phyloP scores from a whole-genome alignment of 495 filamentous ascomycete genomes.

The Talaromyces proteolyticus region DNA sequence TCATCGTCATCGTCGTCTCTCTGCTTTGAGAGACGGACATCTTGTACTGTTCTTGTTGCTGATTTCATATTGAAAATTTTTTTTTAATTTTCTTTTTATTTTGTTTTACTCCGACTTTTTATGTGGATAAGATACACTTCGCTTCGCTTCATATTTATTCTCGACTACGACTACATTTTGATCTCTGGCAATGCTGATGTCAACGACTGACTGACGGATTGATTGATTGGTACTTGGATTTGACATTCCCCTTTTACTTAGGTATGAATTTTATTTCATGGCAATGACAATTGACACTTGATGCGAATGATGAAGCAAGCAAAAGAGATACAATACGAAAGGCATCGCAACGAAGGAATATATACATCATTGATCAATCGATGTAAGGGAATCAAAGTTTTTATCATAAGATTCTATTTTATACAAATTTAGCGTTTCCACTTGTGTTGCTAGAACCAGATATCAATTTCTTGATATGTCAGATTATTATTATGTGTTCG shows the following conservation, averaged over 20 bases:
- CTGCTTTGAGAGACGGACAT: neutral
- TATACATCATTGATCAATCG: neutral
- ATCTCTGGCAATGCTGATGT: neutral
- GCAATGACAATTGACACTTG: too few species aligned
- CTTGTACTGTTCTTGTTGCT: neutral
- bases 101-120: neutral
- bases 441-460: too few species aligned
- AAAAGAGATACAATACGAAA: too few species aligned
- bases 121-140: neutral
- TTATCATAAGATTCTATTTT: neutral
- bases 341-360: too few species aligned
- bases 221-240: too few species aligned
- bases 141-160: neutral
- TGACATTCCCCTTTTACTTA: too few species aligned
- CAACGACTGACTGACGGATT: too few species aligned
- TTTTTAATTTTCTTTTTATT: neutral
- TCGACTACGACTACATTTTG: neutral
- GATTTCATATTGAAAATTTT: neutral
- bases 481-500: too few species aligned
- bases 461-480: too few species aligned
- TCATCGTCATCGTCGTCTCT: neutral
- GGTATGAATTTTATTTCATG: too few species aligned
- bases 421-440: neutral
- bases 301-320: too few species aligned
- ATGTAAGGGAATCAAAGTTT: neutral